Conservation (phyloP, 805 yeast genomes). For the Myxozyma vanderwaltii region DNA sequence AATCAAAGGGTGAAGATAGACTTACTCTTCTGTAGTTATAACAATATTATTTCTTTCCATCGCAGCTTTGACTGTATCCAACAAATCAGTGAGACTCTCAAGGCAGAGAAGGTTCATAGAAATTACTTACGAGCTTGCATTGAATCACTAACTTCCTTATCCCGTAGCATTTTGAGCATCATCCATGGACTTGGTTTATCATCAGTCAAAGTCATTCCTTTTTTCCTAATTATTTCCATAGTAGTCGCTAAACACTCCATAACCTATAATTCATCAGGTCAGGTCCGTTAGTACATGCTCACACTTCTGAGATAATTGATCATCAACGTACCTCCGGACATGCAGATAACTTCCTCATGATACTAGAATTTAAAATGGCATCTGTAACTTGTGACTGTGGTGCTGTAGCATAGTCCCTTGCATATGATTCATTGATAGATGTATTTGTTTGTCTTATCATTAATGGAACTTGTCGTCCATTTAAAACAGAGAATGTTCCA, state of each 20-base stretch:
- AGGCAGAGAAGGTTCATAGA: not conserved
- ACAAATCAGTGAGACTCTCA: too few species aligned
- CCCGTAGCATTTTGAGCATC: constrained; percentile 16
- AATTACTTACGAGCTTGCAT: constrained; percentile 16
- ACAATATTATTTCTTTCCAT: constrained; percentile 21
- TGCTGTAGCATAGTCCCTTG: constrained; percentile 14
- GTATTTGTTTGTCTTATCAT: not conserved
- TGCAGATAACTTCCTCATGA: constrained; percentile 24
- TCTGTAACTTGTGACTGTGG: constrained; percentile 18
- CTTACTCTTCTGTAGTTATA: constrained; percentile 23
- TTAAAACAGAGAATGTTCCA: not conserved
- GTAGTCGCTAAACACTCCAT: constrained; percentile 18
- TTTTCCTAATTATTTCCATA: constrained; percentile 13
- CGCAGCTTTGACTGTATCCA: constrained; percentile 10
- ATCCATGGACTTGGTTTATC: constrained; percentile 14
- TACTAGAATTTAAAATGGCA: constrained; percentile 21
- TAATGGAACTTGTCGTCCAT: not conserved
- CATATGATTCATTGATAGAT: not conserved
- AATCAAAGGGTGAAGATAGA: not conserved
- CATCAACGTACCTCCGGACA: constrained; percentile 22
- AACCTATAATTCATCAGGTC: constrained; percentile 1
- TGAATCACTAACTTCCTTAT: constrained; percentile 24
- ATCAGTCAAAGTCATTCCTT: constrained; percentile 6
- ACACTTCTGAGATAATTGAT: too few species aligned
- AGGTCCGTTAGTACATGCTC: too few species aligned